A percentile compares a stretch with the other conserved stretches of the same genome.
Conservation (phyloP, 23 red algal species). For the Gracilaria domingensis region DNA sequence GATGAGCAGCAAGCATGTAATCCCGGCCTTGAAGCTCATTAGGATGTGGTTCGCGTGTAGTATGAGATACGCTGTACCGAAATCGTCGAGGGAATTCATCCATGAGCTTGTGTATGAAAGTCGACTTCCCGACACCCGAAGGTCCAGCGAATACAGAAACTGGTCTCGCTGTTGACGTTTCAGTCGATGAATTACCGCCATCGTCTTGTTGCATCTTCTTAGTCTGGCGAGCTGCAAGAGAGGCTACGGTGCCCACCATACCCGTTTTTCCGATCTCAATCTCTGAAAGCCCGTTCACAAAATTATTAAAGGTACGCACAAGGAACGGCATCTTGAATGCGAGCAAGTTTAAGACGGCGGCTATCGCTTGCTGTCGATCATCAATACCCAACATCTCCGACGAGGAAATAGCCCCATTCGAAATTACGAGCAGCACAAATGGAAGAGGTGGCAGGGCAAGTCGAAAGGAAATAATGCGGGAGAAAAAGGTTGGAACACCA, state of each 20-base stretch:
- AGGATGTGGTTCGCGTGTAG: conserved; percentile 79
- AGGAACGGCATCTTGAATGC: conserved; percentile 83
- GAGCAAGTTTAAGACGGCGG: conserved; percentile 76
- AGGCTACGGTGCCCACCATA: conserved; percentile 66
- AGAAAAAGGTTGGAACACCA: conserved; percentile 14
- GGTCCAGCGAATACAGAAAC: conserved; percentile 85
- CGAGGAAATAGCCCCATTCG: conserved; percentile 4
- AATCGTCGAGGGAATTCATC: conserved; percentile 78
- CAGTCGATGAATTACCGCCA: background rate
- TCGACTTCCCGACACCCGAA: conserved; percentile 93
- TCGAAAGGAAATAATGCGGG: conserved; percentile 40
- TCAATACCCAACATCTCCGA: conserved; percentile 37
- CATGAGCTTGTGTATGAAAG: conserved; percentile 82
- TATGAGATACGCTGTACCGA: conserved; percentile 88
- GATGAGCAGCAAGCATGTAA: conserved; percentile 82
- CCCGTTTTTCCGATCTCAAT: conserved; percentile 68
- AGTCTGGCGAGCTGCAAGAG: conserved; percentile 39
- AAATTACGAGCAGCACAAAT: conserved; percentile 38
- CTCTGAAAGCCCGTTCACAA: conserved; percentile 49
- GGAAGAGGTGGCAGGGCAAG: conserved; percentile 76
- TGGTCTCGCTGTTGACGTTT: background rate
- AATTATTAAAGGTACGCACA: conserved; percentile 55
- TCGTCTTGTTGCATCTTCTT: conserved; percentile 34
- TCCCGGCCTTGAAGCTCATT: conserved; percentile 82
- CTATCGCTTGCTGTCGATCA: conserved; percentile 50